Conservation (phyloP, 371 early-diverging fungal species). For the Choanephora cucurbitarum region DNA sequence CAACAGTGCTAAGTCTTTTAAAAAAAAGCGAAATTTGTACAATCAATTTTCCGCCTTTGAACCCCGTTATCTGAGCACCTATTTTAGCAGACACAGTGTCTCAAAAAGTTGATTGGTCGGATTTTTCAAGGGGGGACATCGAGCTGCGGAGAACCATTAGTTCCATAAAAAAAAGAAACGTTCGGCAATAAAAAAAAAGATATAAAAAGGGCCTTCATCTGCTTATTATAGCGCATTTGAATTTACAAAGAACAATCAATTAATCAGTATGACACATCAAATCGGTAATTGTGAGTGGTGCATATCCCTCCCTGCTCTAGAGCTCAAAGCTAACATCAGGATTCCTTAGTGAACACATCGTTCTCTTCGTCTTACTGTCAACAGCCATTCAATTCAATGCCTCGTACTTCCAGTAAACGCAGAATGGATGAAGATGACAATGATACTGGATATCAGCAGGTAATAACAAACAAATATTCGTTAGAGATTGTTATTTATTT, state of each 20-base stretch:
- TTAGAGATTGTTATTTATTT: neutral
- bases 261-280: constrained; percentile 24
- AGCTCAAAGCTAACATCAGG: too few relatives aligned
- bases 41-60: too few relatives aligned
- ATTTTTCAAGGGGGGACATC: neutral
- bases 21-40: too few relatives aligned
- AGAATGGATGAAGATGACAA: constrained; percentile 35
- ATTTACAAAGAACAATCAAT: neutral
- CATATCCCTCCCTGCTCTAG: constrained; percentile 1
- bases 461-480: neutral
- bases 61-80: too few relatives aligned
- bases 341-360: neutral
- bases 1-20: too few relatives aligned
- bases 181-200: constrained; percentile 12
- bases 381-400: neutral
- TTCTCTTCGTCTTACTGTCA: neutral
- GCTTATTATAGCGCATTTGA: neutral
- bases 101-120: neutral
- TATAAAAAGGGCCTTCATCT: constrained; percentile 10
- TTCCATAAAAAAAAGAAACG: constrained; percentile 1
- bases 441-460: neutral
- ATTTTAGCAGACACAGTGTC: neutral
- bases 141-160: neutral
- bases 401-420: constrained; percentile 12
- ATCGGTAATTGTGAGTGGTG: constrained; percentile 19